Percentiles rank a stretch among this genome's conserved stretches.
phyloP scores from a whole-genome alignment of 345 rosid species.

The Viola odorata region DNA sequence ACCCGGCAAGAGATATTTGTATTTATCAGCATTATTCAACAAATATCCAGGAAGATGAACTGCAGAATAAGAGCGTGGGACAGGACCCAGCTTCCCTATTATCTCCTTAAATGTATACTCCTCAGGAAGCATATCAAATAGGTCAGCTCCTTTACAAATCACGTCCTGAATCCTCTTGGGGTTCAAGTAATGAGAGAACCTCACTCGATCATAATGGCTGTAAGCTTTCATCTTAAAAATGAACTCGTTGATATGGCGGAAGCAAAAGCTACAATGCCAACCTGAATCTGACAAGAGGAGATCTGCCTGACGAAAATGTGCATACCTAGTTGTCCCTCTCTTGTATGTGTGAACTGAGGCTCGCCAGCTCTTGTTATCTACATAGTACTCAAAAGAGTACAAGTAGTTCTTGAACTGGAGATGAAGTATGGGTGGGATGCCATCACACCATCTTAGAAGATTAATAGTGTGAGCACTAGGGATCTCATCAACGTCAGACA shows the following conservation, averaged over 20 bases:
- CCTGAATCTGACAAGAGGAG: constrained; percentile 68
- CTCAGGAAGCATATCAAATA: constrained; percentile 91
- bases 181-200: constrained; percentile 78
- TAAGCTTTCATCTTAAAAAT: constrained; percentile 96
- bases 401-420: constrained; percentile 78
- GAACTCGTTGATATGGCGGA: constrained; percentile 66
- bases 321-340: constrained; percentile 62
- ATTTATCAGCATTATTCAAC: constrained; percentile 62
- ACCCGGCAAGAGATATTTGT: constrained; percentile 78
- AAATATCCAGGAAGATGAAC: constrained; percentile 73
- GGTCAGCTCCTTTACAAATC: constrained; percentile 71
- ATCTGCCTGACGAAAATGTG: constrained; percentile 78
- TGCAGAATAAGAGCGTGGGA: constrained; percentile 66
- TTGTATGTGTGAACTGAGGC: constrained; percentile 72
- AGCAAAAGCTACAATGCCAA: constrained; percentile 98
- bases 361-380: constrained; percentile 86
- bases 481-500: constrained; percentile 97
- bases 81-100: constrained; percentile 82
- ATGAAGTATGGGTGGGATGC: constrained; percentile 71
- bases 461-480: constrained; percentile 90
- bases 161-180: constrained; percentile 75
- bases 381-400: constrained; percentile 70
- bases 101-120: constrained; percentile 87
- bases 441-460: constrained; percentile 89
- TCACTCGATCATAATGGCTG: constrained; percentile 81